Base-by-base conservation (phyloP, 371 early-diverging fungal genomes). In the Coemansia linderi region DNA sequence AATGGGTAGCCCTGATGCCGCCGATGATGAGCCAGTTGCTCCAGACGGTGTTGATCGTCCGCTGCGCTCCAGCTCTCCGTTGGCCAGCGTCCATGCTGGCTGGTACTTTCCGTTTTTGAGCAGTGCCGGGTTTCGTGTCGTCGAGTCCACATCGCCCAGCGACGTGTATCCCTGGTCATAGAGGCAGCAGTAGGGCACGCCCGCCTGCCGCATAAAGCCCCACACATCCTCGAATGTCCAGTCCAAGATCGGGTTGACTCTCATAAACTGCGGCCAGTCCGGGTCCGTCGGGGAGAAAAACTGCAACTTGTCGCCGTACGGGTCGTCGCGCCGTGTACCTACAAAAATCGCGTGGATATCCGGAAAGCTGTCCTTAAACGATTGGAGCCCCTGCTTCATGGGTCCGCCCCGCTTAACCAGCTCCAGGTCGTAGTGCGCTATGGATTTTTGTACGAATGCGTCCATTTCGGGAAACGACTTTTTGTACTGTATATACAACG, bases 131-230 rank as follows among this genome's bases (percentile, higher is more conserved):
- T 98, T 98, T 3, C 90, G 93, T 24, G 84, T 74, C 8, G 98
- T 98, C 65, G 93, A 90, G 59, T 89, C 86, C 59, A 86, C 87
- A 39, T 93, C 90, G 27, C 97, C 98, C 40, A 98, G 82, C 2
- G 96, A 96, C n/a, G 98, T 98, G 74, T 95, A 98, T 87, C 95
- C 97, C 71, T 87, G 69, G 71, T 97, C 95, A 75, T 98, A 98
- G 33, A 97, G 85, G 2, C 84, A 83, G 80, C 97, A 98, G 81
- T 96, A 96, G 33, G 90, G 92, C 43, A 96, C 87, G 27, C 83
- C 79, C n/a, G 90, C 77, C 27, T 66, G 62, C 19, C 80, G 75
- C 67, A 97, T 81, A 69, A 89, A 94, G 6, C 84, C 85, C 98
- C 98, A 98, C 40, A 98, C 84, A 39, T 91, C 88, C 38, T 85